Evolutionary conservation across 2,329 filamentous ascomycete genomes (phyloP).

Genomic region (Arthrobotrys megalospora): DNA sequence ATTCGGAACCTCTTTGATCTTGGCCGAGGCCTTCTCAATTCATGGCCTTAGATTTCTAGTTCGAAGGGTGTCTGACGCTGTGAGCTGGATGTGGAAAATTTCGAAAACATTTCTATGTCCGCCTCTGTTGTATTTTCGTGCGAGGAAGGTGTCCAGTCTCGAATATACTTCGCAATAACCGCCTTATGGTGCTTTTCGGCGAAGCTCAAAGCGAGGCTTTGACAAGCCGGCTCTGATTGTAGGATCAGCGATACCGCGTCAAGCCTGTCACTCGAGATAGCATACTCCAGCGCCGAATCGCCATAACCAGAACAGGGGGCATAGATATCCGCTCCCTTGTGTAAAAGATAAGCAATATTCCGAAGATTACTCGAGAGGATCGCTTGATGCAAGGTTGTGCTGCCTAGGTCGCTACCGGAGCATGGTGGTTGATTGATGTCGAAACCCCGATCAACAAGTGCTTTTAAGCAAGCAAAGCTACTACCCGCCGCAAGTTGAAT

Average conservation of each 20-base stretch:
- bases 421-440: conserved; percentile 7
- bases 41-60: too few relatives aligned
- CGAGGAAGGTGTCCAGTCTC: neutral
- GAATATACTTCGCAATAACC: neutral
- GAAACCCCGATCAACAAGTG: neutral
- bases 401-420: neutral
- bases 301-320: neutral
- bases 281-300: neutral
- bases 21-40: too few relatives aligned
- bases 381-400: conserved; percentile 3
- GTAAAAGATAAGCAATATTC: neutral
- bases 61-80: too few relatives aligned
- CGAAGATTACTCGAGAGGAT: neutral
- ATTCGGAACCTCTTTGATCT: too few relatives aligned
- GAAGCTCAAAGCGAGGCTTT: neutral
- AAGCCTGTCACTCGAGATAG: neutral
- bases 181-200: neutral
- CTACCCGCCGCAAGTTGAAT: conserved; percentile 11
- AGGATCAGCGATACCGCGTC: neutral
- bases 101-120: conserved; percentile 1
- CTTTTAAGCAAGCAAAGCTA: conserved; percentile 1
- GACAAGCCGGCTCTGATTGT: neutral
- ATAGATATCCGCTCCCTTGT: conserved; percentile 23
- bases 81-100: neutral
- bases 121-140: neutral